A percentile compares a stretch with the other conserved stretches of the same genome.
These are phyloP conservation scores for Aspergillus flavus DNA, from an alignment of 2,329 filamentous ascomycete genomes.

Conservation along the genomic window DNA sequence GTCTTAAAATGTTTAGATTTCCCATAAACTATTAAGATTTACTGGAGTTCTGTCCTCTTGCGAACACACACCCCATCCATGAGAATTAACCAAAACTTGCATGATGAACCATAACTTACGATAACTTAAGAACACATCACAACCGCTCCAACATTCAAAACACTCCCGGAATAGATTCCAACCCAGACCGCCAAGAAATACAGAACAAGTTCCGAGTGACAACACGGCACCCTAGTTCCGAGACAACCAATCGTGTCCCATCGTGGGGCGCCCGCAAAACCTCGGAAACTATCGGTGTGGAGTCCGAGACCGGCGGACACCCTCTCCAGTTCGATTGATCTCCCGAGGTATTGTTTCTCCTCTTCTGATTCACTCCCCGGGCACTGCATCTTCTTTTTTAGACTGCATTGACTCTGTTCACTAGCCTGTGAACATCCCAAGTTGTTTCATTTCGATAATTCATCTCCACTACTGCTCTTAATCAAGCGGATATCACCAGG, in stretches of 20 bases:
- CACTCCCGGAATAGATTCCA: not conserved
- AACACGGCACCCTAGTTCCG: slow-evolving; percentile 10
- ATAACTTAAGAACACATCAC: too few species aligned
- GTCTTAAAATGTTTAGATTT: too few species aligned
- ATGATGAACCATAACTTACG: too few species aligned
- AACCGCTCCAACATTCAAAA: not conserved
- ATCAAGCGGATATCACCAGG: not conserved
- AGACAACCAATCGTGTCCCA: slow-evolving; percentile 20
- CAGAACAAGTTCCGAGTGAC: not conserved
- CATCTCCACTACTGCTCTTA: not conserved
- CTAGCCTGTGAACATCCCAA: not conserved
- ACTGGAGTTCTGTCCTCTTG: too few species aligned
- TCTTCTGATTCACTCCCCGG: not conserved
- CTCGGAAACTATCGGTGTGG: slow-evolving; percentile 16
- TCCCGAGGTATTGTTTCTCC: slow-evolving; percentile 10
- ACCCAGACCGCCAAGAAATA: not conserved
- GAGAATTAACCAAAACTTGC: too few species aligned
- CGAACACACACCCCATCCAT: too few species aligned
- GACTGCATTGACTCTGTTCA: not conserved
- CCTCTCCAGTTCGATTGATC: slow-evolving; percentile 6
- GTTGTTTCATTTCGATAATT: not conserved
- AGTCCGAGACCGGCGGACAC: slow-evolving; percentile 19
- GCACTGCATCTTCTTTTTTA: not conserved
- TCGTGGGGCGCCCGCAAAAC: not conserved
- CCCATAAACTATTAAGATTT: too few species aligned